Evolutionary conservation across 2,329 filamentous ascomycete genomes (phyloP).

Genomic region (Colletotrichum sp.): DNA sequence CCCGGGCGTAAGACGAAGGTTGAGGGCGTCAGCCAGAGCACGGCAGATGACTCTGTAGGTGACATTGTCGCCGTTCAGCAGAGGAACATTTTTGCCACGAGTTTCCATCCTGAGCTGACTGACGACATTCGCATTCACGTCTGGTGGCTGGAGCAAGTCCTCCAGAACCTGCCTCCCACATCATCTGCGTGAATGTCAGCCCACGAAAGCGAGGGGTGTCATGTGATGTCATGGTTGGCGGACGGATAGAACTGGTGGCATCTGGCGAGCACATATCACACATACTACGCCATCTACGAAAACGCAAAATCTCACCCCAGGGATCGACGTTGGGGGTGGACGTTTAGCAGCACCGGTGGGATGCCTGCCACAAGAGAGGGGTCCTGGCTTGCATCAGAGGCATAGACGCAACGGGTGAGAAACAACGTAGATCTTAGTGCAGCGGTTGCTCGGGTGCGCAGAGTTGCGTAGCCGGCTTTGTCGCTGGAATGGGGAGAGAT

Average conservation of each 20-base stretch:
- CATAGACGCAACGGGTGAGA: slow-evolving; percentile 4
- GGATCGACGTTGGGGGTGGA: neutral
- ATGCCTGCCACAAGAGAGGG: neutral
- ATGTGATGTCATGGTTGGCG: neutral
- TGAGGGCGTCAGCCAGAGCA: slow-evolving; percentile 39
- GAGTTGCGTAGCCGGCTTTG: neutral
- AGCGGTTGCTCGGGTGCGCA: neutral
- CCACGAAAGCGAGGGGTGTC: neutral
- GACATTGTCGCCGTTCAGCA: slow-evolving; percentile 90
- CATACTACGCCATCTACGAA: neutral
- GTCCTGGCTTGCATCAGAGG: neutral
- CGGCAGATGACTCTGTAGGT: slow-evolving; percentile 52
- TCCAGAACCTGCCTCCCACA: neutral
- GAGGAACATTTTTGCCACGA: slow-evolving; percentile 91
- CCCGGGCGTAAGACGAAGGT: slow-evolving; percentile 44
- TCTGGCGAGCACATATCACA: neutral
- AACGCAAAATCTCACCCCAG: neutral
- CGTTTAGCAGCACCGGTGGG: neutral
- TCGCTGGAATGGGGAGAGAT: neutral
- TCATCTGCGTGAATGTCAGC: neutral
- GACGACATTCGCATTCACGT: slow-evolving; percentile 85
- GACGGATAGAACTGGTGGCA: neutral
- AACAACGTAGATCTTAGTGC: neutral
- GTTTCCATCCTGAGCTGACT: slow-evolving; percentile 95
- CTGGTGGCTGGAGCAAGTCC: slow-evolving; percentile 84